Evolutionary conservation across 176 grass and related monocot species (phyloP).

Genomic region (Oryza glumipatula): DNA sequence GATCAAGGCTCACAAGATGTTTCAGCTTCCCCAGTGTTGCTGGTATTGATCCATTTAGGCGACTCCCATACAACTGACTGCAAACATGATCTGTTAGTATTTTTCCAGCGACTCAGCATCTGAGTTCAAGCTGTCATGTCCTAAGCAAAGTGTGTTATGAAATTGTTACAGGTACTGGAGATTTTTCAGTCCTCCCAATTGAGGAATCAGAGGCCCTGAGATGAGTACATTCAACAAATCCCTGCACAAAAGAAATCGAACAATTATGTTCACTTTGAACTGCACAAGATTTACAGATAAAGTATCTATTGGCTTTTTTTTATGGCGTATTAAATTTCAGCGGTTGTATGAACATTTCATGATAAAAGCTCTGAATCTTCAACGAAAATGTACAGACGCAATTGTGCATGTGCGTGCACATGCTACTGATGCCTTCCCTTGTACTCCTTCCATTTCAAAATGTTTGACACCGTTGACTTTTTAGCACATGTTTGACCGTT

Average conservation of each 20-base stretch:
- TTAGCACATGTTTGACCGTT: too few species aligned
- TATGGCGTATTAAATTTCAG: too few species aligned
- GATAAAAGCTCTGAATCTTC: background rate
- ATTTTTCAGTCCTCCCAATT: slow-evolving; percentile 41
- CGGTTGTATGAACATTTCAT: too few species aligned
- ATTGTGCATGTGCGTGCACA: background rate
- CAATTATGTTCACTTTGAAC: too few species aligned
- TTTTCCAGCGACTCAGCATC: background rate
- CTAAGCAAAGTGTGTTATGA: background rate
- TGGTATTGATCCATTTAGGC: slow-evolving; percentile 39
- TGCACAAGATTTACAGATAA: too few species aligned
- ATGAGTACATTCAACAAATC: slow-evolving; percentile 50
- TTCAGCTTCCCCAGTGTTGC: slow-evolving; percentile 32
- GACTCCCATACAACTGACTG: slow-evolving; percentile 30
- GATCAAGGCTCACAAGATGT: slow-evolving; percentile 34
- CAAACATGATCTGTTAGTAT: background rate
- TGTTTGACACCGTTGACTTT: too few species aligned
- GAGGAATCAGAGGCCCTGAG: slow-evolving; percentile 46
- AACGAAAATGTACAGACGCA: too few species aligned
- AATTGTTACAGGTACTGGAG: slow-evolving; percentile 54
- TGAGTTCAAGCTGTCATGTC: background rate
- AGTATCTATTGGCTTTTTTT: too few species aligned
- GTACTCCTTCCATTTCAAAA: background rate
- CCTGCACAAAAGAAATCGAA: background rate
- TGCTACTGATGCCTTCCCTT: background rate